Base-by-base conservation (phyloP, 2,329 filamentous ascomycete genomes). In the Penicillium sclerotiorum region DNA sequence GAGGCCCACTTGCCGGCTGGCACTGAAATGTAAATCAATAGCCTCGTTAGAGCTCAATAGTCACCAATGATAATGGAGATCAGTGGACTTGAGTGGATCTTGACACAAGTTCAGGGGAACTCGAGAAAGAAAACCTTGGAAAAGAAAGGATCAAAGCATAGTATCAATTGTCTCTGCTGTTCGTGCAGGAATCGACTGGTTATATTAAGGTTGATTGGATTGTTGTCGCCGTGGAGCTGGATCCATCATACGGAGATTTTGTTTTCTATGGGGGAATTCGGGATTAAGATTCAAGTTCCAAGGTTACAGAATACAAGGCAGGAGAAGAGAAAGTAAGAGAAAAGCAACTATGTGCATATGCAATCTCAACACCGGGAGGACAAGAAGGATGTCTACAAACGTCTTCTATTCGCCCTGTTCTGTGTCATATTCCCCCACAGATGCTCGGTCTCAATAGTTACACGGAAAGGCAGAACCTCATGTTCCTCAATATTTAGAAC, bases 341-440 rank as follows among this genome's bases (percentile, higher is more conserved):
- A 25, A 36, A 13, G 39, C 18, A 18, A 20, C 20, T 20, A 30
- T 30, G 17, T 44, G 9, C n/a, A 35, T 44, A 22, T 43, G 8
- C 40, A 13, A n/a, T n/a, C 12, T 23, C n/a, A 32, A 25, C 21
- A 43, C n/a, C 11, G n/a, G 21, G 28, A 28, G 12, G 13, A 21
- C 11, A 18, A 11, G 12, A 30, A 27, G 32, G 13, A 8, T 37
- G 33, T 46, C 43, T 46, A 37, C 32, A 46, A 46, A 28, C 32
- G 33, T 38, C 43, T 38, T 46, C 43, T 46, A 46, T 46, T 39
- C 22, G 17, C 43, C 43, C 23, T 38, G 35, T 32, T 36, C 21
- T 43, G 39, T 41, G 39, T 27, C 22, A 28, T 41, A 28, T 15
- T 28, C 13, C n/a, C n/a, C 12, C 22, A 46, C 35, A 46, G n/a